These are phyloP conservation scores for Botrytis tulipae DNA, from an alignment of 2,329 filamentous ascomycete genomes.

Conservation along the genomic window DNA sequence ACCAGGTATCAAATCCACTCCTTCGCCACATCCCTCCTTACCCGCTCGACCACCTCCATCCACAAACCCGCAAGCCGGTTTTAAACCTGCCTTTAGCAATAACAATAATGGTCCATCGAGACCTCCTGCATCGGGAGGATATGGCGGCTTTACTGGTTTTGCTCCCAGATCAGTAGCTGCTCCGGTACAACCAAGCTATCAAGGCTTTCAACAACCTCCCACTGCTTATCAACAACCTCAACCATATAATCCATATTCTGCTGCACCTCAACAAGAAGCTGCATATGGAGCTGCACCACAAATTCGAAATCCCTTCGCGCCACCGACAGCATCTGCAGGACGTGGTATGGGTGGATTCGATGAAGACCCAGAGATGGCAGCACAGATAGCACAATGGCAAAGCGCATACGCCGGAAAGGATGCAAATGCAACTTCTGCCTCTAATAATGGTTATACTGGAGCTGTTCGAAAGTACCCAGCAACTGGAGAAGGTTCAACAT, in stretches of 20 bases:
- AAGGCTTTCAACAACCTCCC: slow-evolving; percentile 35
- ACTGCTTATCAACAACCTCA: slow-evolving; percentile 29
- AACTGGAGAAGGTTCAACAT: slow-evolving; percentile 45
- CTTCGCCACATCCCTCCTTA: slow-evolving; percentile 59
- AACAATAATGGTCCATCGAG: slow-evolving; percentile 29
- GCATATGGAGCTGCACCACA: slow-evolving; percentile 59
- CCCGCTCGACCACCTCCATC: slow-evolving; percentile 74
- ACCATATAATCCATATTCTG: slow-evolving; percentile 30
- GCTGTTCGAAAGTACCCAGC: slow-evolving; percentile 38
- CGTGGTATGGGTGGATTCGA: slow-evolving; percentile 43
- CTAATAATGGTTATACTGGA: slow-evolving; percentile 36
- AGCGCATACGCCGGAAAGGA: slow-evolving; percentile 76
- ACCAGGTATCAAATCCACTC: slow-evolving; percentile 64
- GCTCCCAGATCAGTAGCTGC: slow-evolving; percentile 57
- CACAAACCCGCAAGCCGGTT: slow-evolving; percentile 25
- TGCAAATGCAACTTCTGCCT: slow-evolving; percentile 39
- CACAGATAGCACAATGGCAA: slow-evolving; percentile 93
- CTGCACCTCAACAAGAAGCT: slow-evolving; percentile 29
- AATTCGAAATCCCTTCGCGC: slow-evolving; percentile 79
- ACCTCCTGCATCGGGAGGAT: slow-evolving; percentile 30
- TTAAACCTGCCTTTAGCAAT: slow-evolving; percentile 31
- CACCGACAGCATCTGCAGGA: slow-evolving; percentile 50
- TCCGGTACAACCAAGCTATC: slow-evolving; percentile 35
- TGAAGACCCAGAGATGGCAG: slow-evolving; percentile 78
- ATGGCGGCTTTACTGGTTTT: slow-evolving; percentile 52